Conservation (phyloP, 140 eudicot genomes). For the Eryngium alpinum region DNA sequence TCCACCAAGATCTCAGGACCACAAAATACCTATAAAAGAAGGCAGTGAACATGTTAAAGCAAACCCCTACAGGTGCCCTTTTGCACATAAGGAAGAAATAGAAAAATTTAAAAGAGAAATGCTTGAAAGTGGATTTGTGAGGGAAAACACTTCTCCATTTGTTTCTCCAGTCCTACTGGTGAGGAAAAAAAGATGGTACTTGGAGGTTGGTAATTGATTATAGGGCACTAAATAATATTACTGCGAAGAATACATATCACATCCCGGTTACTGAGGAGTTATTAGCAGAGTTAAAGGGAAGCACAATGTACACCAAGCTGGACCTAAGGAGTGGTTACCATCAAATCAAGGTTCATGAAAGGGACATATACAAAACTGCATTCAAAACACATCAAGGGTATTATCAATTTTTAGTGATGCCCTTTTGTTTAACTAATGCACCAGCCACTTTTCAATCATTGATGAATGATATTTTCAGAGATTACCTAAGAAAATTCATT, state of each 20-base stretch:
- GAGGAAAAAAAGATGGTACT: neutral
- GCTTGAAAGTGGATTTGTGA: too few relatives aligned
- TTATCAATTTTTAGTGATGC: slow-evolving; percentile 4
- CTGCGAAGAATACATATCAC: neutral
- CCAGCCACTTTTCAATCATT: neutral
- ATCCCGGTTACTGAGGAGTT: neutral
- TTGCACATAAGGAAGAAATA: too few relatives aligned
- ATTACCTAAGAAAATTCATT: neutral
- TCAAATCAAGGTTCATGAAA: neutral
- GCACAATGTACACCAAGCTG: neutral
- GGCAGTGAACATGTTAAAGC: neutral
- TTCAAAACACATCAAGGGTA: neutral
- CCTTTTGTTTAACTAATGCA: neutral
- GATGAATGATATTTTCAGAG: neutral
- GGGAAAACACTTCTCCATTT: too few relatives aligned
- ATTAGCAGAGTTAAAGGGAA: neutral
- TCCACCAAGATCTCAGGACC: too few relatives aligned
- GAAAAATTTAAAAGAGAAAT: too few relatives aligned
- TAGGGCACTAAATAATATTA: too few relatives aligned
- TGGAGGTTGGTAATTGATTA: too few relatives aligned
- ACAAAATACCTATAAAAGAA: too few relatives aligned
- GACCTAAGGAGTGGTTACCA: slow-evolving; percentile 1
- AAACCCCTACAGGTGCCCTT: too few relatives aligned
- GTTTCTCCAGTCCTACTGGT: neutral
- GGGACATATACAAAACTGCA: neutral